These are phyloP conservation scores for Leucaena leucocephala DNA, from an alignment of 306 rosid species.

Conservation along the genomic window DNA sequence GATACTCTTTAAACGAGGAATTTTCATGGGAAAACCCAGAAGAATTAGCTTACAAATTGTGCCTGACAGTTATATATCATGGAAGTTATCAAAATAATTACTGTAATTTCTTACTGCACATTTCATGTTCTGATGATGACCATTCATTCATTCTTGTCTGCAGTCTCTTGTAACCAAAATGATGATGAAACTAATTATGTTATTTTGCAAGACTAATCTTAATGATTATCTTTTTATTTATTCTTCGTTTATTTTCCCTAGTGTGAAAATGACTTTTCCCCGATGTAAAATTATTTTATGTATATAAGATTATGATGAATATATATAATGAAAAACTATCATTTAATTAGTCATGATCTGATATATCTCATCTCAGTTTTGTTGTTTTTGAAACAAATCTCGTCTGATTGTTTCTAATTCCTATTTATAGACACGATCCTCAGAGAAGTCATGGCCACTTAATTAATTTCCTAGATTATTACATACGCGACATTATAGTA, in stretches of 20 bases:
- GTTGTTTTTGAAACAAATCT: not conserved
- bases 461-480: not conserved
- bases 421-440: not conserved
- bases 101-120: conserved; percentile 2
- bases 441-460: not conserved
- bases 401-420: not conserved
- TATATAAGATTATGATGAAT: not conserved
- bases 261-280: not conserved
- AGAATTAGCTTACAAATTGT: conserved; percentile 17
- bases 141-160: conserved; percentile 34
- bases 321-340: not conserved
- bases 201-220: not conserved
- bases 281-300: not conserved
- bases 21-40: conserved; percentile 38
- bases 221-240: not conserved
- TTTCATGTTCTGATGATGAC: not conserved
- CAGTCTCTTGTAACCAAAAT: conserved; percentile 37
- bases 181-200: no score
- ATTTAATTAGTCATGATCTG: not conserved
- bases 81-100: conserved; percentile 32
- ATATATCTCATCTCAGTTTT: not conserved
- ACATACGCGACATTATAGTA: not conserved
- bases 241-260: not conserved
- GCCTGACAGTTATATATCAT: conserved; percentile 46
- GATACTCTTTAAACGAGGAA: conserved; percentile 37